Conservation (phyloP, 805 yeast genomes). For the Teunomyces panamensis region DNA sequence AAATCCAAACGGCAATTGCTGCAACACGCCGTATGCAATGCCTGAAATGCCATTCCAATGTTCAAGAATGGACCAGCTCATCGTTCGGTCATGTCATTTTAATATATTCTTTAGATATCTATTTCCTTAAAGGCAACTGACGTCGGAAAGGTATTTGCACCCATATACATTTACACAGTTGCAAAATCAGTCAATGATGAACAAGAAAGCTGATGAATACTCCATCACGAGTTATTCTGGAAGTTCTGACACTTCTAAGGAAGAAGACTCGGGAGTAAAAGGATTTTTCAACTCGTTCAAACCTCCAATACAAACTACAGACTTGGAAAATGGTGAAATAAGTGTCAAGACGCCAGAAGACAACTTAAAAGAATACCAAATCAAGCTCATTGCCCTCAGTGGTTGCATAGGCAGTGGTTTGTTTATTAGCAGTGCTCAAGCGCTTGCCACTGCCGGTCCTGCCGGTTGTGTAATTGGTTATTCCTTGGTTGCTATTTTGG, state of each 20-base stretch:
- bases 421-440: constrained; percentile 16
- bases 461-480: constrained; percentile 17
- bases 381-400: constrained; percentile 17
- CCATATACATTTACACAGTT: not conserved
- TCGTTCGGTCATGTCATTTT: constrained; percentile 4
- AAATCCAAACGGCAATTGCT: constrained; percentile 1
- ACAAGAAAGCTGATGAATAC: constrained; percentile 4
- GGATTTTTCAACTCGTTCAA: constrained; percentile 8
- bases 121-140: constrained; percentile 2
- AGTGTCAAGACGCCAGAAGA: constrained; percentile 10
- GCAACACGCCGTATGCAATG: not conserved
- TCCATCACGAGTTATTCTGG: not conserved
- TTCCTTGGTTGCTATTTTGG: constrained; percentile 9
- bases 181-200: constrained; percentile 1
- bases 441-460: constrained; percentile 18
- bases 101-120: not conserved
- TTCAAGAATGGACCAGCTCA: constrained; percentile 1
- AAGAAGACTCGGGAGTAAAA: constrained; percentile 1
- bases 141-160: constrained; percentile 1
- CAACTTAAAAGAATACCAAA: constrained; percentile 10
- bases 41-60: not conserved
- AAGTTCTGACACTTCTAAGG: not conserved
- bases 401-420: constrained; percentile 21
- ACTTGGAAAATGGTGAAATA: constrained; percentile 6
- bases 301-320: constrained; percentile 1